Evolutionary conservation across 2,329 filamentous ascomycete genomes (phyloP).

Genomic region (Ascochyta rabiei): DNA sequence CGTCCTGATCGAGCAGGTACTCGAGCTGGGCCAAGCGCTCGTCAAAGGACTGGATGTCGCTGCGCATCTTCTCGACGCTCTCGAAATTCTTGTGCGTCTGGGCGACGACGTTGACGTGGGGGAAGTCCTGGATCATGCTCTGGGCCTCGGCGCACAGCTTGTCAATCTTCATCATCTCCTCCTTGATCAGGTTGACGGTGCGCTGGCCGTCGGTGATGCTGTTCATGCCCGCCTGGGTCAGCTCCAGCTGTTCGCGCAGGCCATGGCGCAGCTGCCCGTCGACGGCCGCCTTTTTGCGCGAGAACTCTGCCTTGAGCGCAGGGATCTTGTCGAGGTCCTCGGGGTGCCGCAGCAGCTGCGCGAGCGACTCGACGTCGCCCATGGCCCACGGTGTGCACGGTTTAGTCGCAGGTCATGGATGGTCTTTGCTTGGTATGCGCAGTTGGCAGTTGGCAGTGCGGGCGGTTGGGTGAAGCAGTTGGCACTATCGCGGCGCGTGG

Average conservation of each 20-base stretch:
- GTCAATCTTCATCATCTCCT: slow-evolving; percentile 99
- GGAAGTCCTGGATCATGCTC: slow-evolving; percentile 96
- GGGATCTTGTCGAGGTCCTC: slow-evolving; percentile 97
- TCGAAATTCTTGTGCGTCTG: slow-evolving; percentile 97
- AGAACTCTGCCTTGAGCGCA: slow-evolving; percentile 87
- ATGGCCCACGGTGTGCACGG: slow-evolving; percentile 46
- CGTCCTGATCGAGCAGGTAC: slow-evolving; percentile 79
- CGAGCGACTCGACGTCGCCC: slow-evolving; percentile 71
- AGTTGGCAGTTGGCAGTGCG: not conserved
- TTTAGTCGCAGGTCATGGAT: slow-evolving; percentile 3
- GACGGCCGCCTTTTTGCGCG: slow-evolving; percentile 88
- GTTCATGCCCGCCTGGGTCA: slow-evolving; percentile 90
- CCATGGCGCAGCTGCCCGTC: slow-evolving; percentile 89
- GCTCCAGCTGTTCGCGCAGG: slow-evolving; percentile 89
- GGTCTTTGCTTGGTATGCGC: not conserved
- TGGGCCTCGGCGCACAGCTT: slow-evolving; percentile 96
- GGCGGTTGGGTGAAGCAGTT: not conserved
- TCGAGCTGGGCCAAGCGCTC: slow-evolving; percentile 77
- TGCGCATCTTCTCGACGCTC: slow-evolving; percentile 90
- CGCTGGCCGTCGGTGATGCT: slow-evolving; percentile 89
- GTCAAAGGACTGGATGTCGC: slow-evolving; percentile 86
- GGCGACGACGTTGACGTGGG: slow-evolving; percentile 87
- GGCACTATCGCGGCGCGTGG: too few species aligned
- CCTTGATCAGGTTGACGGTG: slow-evolving; percentile 89
- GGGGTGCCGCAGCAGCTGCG: slow-evolving; percentile 90